Evolutionary conservation across 805 yeast species (phyloP), one percentile per base, ranked within the genome.

Genomic region (Candida wancherniae): DNA sequence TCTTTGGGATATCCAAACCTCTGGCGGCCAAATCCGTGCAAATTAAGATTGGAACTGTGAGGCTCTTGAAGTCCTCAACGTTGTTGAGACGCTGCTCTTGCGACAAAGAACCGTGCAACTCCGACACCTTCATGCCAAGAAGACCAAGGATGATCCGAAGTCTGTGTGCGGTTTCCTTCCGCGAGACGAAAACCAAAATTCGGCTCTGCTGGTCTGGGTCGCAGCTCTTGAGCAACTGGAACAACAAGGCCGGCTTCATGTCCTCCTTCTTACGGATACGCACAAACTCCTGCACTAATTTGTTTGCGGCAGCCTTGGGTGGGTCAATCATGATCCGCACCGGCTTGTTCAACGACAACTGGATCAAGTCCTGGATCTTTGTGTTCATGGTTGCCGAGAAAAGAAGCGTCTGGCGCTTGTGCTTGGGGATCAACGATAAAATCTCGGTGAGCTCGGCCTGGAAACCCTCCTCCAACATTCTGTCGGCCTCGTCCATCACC

Each of bases 401-500:
- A 47, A 92, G 65, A 66, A 92, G 63, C 0, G 97, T 90, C 62
- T 92, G 99, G 57, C 97, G 78, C 61, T 85, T 85, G 29, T 79
- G 74, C 44, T 61, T 64, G 17, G 99, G 98, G 43, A 94, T 69
- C 33, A 90, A 67, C 9, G 83, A 73, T 59, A 92, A 72, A 38
- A 92, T 90, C 57, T 92, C 98, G 12, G 86, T 81, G 45, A 92
- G 68, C 61, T 92, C 98, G 31, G 79, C 85, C 60, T 88, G 96
- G 75, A 92, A 92, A 53, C 99, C 99, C 62, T 92, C 99, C 57
- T 92, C 99, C 47, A 92, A 72, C 97, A 92, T 92, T 67, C 98
- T 79, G 71, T 92, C 98, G 38, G 98, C 98, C 67, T 92, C 98
- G 67, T 92, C 98, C 46, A 92, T 72, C 18, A 92, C 94, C 48